These are phyloP conservation scores for Apiospora arundinis DNA, from an alignment of 2,329 filamentous ascomycete genomes.

Conservation along the genomic window DNA sequence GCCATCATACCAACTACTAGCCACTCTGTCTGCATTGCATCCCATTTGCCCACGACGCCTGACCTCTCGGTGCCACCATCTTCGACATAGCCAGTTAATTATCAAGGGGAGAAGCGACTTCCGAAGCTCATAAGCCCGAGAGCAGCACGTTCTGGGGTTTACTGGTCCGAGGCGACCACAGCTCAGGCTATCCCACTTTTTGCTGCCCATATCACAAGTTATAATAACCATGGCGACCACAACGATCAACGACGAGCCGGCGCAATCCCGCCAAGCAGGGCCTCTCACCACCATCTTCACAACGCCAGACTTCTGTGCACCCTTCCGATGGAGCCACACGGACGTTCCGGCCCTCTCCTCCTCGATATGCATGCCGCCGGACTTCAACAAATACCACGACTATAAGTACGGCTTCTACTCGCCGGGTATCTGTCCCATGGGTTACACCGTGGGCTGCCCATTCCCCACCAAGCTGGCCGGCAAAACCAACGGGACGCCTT, in stretches of 20 bases:
- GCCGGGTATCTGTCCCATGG: constrained; percentile 21
- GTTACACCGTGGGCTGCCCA: constrained; percentile 20
- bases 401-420: constrained; percentile 22
- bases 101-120: background rate
- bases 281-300: constrained; percentile 22
- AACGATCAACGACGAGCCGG: background rate
- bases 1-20: too few species aligned
- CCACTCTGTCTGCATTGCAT: background rate
- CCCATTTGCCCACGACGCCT: background rate
- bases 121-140: background rate
- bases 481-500: background rate
- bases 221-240: constrained; percentile 8
- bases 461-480: constrained; percentile 15
- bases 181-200: background rate
- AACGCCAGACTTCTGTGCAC: constrained; percentile 22
- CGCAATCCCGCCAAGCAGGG: background rate
- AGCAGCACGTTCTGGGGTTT: background rate
- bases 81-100: background rate
- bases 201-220: background rate
- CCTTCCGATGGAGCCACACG: background rate
- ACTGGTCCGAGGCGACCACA: background rate
- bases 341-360: background rate
- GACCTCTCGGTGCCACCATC: background rate
- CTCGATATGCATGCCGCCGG: constrained; percentile 22
- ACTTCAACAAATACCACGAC: background rate